Evolutionary conservation across 805 yeast species (phyloP), one percentile per base, ranked within the genome.

Genomic region (Myxozyma nipponensis): DNA sequence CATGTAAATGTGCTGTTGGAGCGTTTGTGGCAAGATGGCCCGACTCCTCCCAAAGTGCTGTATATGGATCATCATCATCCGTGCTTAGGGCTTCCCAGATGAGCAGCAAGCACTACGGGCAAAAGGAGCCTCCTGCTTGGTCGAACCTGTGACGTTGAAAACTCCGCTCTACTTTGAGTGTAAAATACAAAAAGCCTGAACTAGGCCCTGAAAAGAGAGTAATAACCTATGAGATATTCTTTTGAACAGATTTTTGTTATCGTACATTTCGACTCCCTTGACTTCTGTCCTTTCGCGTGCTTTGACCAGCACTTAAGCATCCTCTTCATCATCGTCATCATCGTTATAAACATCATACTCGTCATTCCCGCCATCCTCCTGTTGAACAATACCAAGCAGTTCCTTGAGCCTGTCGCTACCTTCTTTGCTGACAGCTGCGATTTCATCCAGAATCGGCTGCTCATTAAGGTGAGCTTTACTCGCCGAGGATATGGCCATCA

Each of bases 301-400:
- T 28, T 28, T 15, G 13, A 28, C 34, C 15, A 15, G 34, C 34
- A 15, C 34, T 28, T 28, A 15, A 28, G 34, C 38, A n/a, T 22
- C 42, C 28, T 30, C 44, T 26, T 40, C 50, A 3, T 52, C 56
- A 19, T 44, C 53, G 40, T 49, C 58, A 21, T 54, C 57, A 41
- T 36, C 52, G 28, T 52, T 52, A 34, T 54, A 54, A 28, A 52
- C 52, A 21, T 54, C 58, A 17, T 46, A 57, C 23, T 13, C 42
- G 19, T 23, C 38, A 28, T 30, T 50, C 2, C 19, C 35, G 34
- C 40, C 56, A 28, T 47, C 58, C n/a, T 46, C 57, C 35, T 54
- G 53, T 19, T 47, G 50, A 15, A 54, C 26, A 26, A 54, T 43
- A 3, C 56, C 58, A 15, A 54, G 40, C 39, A 54, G 46, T 32